Conservation (phyloP, 2,329 filamentous ascomycete genomes). For the Nannizzia gypsea region DNA sequence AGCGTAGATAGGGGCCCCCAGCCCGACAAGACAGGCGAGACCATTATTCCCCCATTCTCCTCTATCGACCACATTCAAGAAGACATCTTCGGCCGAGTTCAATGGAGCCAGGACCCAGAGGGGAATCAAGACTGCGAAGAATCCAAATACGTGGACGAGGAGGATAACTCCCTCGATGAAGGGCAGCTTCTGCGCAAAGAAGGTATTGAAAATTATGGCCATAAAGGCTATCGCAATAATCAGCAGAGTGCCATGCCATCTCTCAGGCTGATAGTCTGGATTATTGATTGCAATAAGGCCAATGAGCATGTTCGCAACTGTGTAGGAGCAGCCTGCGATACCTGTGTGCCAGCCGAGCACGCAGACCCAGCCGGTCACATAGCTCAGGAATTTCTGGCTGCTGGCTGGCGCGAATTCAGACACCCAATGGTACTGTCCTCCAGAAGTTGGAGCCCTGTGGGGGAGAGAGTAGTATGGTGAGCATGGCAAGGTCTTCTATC, state of each 20-base stretch:
- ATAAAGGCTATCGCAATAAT: slow-evolving; percentile 18
- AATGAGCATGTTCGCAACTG: slow-evolving; percentile 25
- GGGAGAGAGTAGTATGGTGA: neutral
- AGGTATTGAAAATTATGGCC: slow-evolving; percentile 22
- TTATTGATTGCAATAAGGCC: slow-evolving; percentile 23
- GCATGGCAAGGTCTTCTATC: slow-evolving; percentile 6
- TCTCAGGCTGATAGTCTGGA: slow-evolving; percentile 19
- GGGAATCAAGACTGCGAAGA: slow-evolving; percentile 25
- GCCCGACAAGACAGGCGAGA: slow-evolving; percentile 20
- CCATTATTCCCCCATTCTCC: slow-evolving; percentile 21
- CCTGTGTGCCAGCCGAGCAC: slow-evolving; percentile 23
- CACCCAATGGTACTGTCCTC: slow-evolving; percentile 29
- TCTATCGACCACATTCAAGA: slow-evolving; percentile 18
- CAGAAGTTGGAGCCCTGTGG: slow-evolving; percentile 26
- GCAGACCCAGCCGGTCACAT: slow-evolving; percentile 21
- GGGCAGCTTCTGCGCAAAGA: slow-evolving; percentile 20
- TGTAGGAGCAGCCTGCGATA: slow-evolving; percentile 20
- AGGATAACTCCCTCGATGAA: slow-evolving; percentile 22
- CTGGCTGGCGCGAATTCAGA: slow-evolving; percentile 26
- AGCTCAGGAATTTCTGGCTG: slow-evolving; percentile 26
- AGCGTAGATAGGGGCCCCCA: slow-evolving; percentile 17
- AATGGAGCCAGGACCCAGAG: slow-evolving; percentile 21
- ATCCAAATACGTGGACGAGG: slow-evolving; percentile 24
- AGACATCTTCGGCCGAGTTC: slow-evolving; percentile 17
- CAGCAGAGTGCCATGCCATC: slow-evolving; percentile 24